Evolutionary conservation across 2,329 filamentous ascomycete species (phyloP), one percentile per base, ranked within the genome.

Genomic region (Sporothrix variecibatus): DNA sequence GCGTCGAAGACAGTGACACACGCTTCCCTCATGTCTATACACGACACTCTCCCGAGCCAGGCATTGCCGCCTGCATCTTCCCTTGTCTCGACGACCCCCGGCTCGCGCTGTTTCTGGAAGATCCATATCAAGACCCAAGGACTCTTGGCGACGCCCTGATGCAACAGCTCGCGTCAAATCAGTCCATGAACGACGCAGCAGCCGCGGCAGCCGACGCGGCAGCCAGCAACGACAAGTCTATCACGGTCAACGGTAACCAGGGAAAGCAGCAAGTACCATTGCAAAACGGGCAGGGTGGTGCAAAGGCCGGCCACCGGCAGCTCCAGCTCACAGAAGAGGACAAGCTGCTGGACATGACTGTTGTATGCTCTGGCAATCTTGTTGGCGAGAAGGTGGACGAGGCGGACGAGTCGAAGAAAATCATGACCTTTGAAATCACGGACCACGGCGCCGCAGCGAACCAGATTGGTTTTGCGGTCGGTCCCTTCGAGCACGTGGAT

Each of bases 21-120:
- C 89, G 95, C 75, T 99, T 95, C 81, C 94, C 96, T 0, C 95
- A 99, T 83, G 91, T 93, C 68, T 99, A 97, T 81, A 97, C 95
- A 0, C 92, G 91, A 56, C 94, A 95, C 79, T 93, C 92, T 1
- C 85, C 92, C 58, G 91, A 93, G 75, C 90, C 94, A 0, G 94
- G 95, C 40, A 91, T 90, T 23, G 91, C 94, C 0, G 95, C 91
- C 65, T 95, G 92, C 78, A 90, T 98, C 34, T 99, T 99, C 79
- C 96, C 96, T 0, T 98, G 96, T 81, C 87, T 98, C 71, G 96
- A 99, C 80, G 93, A 97, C 80, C 89, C 89, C 92, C 31, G 90
- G 91, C 46, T 91, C 93, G 74, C 95, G 77, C 12, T 77, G 92
- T 79, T 91, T 91, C 12, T 99, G 96, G 93, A 94, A 94, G 74